Evolutionary conservation across 2,329 filamentous ascomycete genomes (phyloP).

Genomic region (Purpureocillium lavendulum): DNA sequence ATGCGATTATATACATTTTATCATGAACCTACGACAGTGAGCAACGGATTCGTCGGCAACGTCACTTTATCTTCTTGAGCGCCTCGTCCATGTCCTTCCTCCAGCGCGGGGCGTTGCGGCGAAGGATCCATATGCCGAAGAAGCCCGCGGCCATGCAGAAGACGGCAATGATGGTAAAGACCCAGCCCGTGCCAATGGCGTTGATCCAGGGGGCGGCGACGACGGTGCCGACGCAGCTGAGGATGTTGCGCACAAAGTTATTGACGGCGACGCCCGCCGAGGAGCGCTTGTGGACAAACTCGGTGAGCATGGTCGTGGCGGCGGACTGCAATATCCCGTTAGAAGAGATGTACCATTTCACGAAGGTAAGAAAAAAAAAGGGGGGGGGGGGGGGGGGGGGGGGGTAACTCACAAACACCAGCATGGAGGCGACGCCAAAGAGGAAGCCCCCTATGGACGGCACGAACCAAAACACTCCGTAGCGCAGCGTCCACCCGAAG

Average conservation of each 20-base stretch:
- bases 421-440: constrained; percentile 72
- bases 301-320: constrained; percentile 75
- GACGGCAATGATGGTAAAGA: constrained; percentile 53
- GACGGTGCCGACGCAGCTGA: constrained; percentile 62
- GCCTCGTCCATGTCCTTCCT: constrained; percentile 51
- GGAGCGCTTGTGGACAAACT: constrained; percentile 67
- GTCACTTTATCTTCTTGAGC: constrained; percentile 17
- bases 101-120: constrained; percentile 54
- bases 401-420: constrained; percentile 53
- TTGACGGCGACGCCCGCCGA: constrained; percentile 71
- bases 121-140: constrained; percentile 51
- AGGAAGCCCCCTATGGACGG: constrained; percentile 59
- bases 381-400: background rate
- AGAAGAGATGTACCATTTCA: background rate
- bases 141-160: constrained; percentile 50
- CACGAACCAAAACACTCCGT: constrained; percentile 57
- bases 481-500: constrained; percentile 68
- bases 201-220: constrained; percentile 63
- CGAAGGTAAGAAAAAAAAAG: background rate
- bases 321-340: constrained; percentile 29
- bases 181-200: constrained; percentile 66
- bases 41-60: too few relatives aligned
- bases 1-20: too few relatives aligned
- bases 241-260: constrained; percentile 74
- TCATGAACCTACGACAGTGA: too few relatives aligned